Conservation (phyloP, 352 stramenopile genomes). For the Aphanomyces euteiches region DNA sequence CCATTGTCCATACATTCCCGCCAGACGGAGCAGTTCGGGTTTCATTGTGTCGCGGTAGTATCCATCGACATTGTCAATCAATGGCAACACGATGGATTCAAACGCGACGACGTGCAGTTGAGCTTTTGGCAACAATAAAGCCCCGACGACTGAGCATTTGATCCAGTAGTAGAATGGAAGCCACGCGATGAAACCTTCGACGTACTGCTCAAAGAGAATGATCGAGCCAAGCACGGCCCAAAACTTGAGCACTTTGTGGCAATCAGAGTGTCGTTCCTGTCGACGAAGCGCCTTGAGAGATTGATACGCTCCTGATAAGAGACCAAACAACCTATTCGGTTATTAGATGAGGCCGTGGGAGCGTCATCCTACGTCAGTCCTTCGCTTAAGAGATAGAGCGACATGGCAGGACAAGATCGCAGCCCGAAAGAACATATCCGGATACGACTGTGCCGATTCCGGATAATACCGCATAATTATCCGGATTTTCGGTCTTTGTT, state of each 20-base stretch:
- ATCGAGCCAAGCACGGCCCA: slow-evolving; percentile 21
- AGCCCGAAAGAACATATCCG: too few species aligned
- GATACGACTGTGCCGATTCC: too few species aligned
- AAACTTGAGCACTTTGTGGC: slow-evolving; percentile 22
- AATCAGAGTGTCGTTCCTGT: neutral
- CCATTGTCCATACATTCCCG: slow-evolving; percentile 1
- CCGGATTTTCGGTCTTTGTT: too few species aligned
- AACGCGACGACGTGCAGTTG: slow-evolving; percentile 20
- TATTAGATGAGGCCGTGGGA: neutral
- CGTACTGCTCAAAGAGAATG: slow-evolving; percentile 21
- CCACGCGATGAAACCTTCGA: slow-evolving; percentile 23
- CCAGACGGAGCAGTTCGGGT: slow-evolving; percentile 3
- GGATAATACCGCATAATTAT: too few species aligned
- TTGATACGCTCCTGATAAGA: slow-evolving; percentile 26
- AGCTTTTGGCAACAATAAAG: slow-evolving; percentile 10
- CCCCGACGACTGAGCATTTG: slow-evolving; percentile 6
- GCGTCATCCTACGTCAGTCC: slow-evolving; percentile 8
- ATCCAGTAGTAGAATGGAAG: slow-evolving; percentile 29
- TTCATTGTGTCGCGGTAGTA: neutral
- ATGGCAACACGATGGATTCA: slow-evolving; percentile 5
- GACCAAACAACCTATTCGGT: slow-evolving; percentile 20
- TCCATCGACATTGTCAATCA: neutral
- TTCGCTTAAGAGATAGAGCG: slow-evolving; percentile 28
- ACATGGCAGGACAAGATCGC: neutral
- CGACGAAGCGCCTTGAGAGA: slow-evolving; percentile 23